Conservation (phyloP, 306 rosid genomes). For the Sesbania bispinosa region DNA sequence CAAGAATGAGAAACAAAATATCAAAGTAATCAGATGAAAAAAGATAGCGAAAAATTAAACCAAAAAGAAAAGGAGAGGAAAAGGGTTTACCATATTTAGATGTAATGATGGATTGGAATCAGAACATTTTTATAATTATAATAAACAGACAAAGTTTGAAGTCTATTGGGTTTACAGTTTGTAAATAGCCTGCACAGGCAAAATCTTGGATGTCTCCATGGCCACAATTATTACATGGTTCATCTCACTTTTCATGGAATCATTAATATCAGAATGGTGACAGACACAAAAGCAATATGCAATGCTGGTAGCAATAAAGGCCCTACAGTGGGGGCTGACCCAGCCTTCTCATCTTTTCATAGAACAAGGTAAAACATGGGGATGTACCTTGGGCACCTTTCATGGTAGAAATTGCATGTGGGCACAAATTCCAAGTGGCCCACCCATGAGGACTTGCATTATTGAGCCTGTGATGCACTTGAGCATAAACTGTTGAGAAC, state of each 20-base stretch:
- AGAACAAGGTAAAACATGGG: slow-evolving; percentile 27
- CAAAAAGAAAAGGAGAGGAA: neutral
- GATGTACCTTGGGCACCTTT: slow-evolving; percentile 31
- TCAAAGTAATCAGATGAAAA: neutral
- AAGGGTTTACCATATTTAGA: neutral
- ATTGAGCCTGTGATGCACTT: slow-evolving; percentile 14
- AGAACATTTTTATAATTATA: slow-evolving; percentile 1
- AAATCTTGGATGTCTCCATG: neutral
- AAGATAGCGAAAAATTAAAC: neutral
- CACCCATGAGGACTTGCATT: slow-evolving; percentile 29
- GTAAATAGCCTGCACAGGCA: neutral
- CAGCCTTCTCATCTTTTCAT: slow-evolving; percentile 16
- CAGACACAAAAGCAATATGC: slow-evolving; percentile 8
- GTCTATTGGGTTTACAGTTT: slow-evolving; percentile 14
- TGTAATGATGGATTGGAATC: neutral
- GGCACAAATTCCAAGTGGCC: slow-evolving; percentile 28
- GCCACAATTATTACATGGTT: slow-evolving; percentile 16
- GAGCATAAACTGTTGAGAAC: neutral
- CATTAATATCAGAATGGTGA: slow-evolving; percentile 24
- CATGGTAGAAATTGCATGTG: slow-evolving; percentile 29
- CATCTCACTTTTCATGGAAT: slow-evolving; percentile 20
- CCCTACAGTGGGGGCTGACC: slow-evolving; percentile 17
- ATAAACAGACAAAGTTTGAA: slow-evolving; percentile 16
- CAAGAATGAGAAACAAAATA: slow-evolving; percentile 16
- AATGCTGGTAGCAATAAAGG: slow-evolving; percentile 30